Evolutionary conservation across 768 basidiomycete genomes (phyloP).

Genomic region (Tricholoma terreum): DNA sequence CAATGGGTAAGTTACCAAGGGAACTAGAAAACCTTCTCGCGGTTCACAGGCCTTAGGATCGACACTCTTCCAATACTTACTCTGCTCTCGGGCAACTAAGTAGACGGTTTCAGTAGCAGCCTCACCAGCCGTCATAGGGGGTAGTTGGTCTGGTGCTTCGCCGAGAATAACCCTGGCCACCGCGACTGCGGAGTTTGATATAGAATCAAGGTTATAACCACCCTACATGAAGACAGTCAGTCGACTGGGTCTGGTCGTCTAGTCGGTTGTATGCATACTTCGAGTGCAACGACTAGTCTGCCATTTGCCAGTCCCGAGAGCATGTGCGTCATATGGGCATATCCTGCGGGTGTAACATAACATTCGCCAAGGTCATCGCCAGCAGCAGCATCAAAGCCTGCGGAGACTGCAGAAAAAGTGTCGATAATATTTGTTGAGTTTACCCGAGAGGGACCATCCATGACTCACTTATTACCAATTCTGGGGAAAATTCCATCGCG

Average conservation of each 20-base stretch:
- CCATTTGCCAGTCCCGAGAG: conserved; percentile 84
- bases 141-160: conserved; percentile 74
- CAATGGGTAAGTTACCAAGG: neutral
- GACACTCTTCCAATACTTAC: conserved; percentile 87
- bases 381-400: conserved; percentile 94
- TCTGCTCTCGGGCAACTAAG: conserved; percentile 84
- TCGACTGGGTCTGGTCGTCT: neutral
- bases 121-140: conserved; percentile 71
- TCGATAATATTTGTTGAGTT: neutral
- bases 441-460: neutral
- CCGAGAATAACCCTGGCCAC: conserved; percentile 89
- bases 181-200: conserved; percentile 82
- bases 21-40: conserved; percentile 54
- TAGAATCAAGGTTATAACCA: conserved; percentile 90
- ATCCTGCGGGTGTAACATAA: conserved; percentile 86
- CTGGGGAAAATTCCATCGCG: conserved; percentile 93
- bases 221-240: conserved; percentile 52
- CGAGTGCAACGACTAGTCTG: conserved; percentile 87
- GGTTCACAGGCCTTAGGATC: conserved; percentile 82
- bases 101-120: conserved; percentile 86
- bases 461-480: conserved; percentile 87
- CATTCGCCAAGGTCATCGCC: conserved; percentile 94
- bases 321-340: conserved; percentile 99
- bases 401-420: conserved; percentile 65
- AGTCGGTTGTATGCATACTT: conserved; percentile 51